Conservation (phyloP, 257 asterid genomes). For the Phtheirospermum japonicum region DNA sequence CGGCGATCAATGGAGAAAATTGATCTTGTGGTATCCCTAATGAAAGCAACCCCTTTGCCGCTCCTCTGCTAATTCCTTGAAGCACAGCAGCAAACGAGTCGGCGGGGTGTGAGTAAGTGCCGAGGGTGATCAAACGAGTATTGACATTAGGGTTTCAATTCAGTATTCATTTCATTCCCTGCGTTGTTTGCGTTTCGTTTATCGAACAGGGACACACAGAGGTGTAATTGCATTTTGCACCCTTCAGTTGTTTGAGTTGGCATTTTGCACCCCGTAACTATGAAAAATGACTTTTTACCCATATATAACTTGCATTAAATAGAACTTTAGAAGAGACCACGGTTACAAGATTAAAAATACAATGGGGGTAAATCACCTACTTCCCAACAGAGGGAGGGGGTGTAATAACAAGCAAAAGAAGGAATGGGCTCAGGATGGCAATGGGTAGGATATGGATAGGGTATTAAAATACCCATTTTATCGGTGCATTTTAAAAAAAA, state of each 20-base stretch:
- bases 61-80: neutral
- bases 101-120: neutral
- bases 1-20: constrained; percentile 12
- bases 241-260: neutral
- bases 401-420: too few species aligned
- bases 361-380: too few species aligned
- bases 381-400: too few species aligned
- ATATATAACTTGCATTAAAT: too few species aligned
- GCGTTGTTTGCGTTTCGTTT: neutral
- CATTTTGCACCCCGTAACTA: too few species aligned
- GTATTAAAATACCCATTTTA: too few species aligned
- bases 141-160: constrained; percentile 28
- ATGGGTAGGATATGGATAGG: too few species aligned
- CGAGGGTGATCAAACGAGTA: constrained; percentile 6
- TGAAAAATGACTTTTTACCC: too few species aligned
- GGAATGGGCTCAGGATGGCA: too few species aligned
- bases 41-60: constrained; percentile 7
- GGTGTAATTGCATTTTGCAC: constrained; percentile 8
- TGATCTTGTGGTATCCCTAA: neutral
- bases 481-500: too few species aligned
- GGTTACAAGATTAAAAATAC: too few species aligned
- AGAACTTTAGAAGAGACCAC: too few species aligned
- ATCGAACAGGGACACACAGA: neutral
- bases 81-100: constrained; percentile 20
- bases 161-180: constrained; percentile 3